Evolutionary conservation across 202 grass and related monocot species (phyloP).

Genomic region (Zizania palustris): DNA sequence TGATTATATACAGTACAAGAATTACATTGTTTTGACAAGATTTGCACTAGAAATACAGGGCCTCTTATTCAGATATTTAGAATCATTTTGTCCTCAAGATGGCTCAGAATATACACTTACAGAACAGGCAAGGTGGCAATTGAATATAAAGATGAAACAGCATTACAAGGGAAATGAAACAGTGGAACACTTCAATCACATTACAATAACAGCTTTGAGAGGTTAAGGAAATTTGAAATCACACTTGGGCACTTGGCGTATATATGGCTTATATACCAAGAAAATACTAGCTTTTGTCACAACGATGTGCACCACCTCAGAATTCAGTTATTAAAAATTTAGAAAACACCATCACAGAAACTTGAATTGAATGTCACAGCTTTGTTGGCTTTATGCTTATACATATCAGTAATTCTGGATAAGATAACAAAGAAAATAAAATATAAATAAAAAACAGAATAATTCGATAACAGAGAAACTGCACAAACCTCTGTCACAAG

Average conservation of each 20-base stretch:
- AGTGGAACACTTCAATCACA: neutral
- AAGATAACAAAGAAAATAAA: conserved; percentile 20
- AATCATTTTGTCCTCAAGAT: conserved; percentile 22
- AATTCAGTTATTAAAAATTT: conserved; percentile 8
- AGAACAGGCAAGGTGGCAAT: conserved; percentile 12
- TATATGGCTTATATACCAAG: conserved; percentile 22
- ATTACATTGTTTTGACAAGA: conserved; percentile 26
- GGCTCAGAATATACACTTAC: neutral
- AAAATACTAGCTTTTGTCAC: conserved; percentile 13
- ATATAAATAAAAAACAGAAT: conserved; percentile 39
- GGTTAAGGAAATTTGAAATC: conserved; percentile 9
- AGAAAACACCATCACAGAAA: neutral
- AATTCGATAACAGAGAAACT: conserved; percentile 34
- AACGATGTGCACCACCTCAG: conserved; percentile 19
- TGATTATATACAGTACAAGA: conserved; percentile 1
- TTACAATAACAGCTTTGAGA: conserved; percentile 13
- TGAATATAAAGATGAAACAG: conserved; percentile 12
- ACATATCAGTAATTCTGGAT: conserved; percentile 10
- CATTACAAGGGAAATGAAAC: conserved; percentile 3
- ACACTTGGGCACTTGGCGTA: neutral
- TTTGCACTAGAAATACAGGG: conserved; percentile 18
- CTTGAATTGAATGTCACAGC: neutral
- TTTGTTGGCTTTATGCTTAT: neutral
- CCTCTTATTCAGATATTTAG: conserved; percentile 27
- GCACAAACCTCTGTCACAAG: conserved; percentile 90